Evolutionary conservation across 352 stramenopile genomes (phyloP).

Genomic region (Peronosclerospora sorghi): DNA sequence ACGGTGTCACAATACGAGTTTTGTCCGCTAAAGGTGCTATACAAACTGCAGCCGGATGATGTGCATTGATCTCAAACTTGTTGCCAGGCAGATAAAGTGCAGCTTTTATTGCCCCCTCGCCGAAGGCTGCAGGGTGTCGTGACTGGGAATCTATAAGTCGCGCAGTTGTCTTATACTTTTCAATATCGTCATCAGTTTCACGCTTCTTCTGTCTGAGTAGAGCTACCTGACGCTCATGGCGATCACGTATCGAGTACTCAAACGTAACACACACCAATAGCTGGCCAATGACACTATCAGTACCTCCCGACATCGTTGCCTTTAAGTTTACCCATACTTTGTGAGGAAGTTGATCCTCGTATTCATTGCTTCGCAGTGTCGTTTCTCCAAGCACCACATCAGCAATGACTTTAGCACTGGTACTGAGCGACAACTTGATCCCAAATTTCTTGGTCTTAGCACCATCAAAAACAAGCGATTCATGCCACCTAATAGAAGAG

Average conservation of each 20-base stretch:
- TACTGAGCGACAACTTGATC: conserved; percentile 54
- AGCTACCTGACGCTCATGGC: conserved; percentile 28
- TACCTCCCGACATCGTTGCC: conserved; percentile 18
- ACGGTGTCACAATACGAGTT: conserved; percentile 59
- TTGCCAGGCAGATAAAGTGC: conserved; percentile 72
- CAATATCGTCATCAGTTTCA: conserved; percentile 54
- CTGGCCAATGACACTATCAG: conserved; percentile 20
- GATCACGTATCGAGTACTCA: conserved; percentile 35
- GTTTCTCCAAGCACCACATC: conserved; percentile 61
- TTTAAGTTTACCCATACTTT: conserved; percentile 46
- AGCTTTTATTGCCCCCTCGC: conserved; percentile 29
- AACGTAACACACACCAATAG: conserved; percentile 52
- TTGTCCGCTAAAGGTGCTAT: conserved; percentile 61
- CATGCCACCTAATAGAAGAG: conserved; percentile 29
- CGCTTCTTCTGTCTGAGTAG: conserved; percentile 41
- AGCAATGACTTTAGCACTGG: conserved; percentile 43
- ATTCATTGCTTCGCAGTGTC: conserved; percentile 37
- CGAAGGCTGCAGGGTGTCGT: conserved; percentile 64
- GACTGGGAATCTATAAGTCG: conserved; percentile 31
- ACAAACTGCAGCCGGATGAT: conserved; percentile 57
- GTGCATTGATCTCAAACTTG: conserved; percentile 43
- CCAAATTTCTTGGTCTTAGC: conserved; percentile 55
- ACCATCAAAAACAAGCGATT: conserved; percentile 46
- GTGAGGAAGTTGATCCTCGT: conserved; percentile 48
- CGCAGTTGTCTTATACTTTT: conserved; percentile 47